Evolutionary conservation across 1,284 basidiomycete genomes (phyloP).

Genomic region (Apiotrichum veenhuisii): DNA sequence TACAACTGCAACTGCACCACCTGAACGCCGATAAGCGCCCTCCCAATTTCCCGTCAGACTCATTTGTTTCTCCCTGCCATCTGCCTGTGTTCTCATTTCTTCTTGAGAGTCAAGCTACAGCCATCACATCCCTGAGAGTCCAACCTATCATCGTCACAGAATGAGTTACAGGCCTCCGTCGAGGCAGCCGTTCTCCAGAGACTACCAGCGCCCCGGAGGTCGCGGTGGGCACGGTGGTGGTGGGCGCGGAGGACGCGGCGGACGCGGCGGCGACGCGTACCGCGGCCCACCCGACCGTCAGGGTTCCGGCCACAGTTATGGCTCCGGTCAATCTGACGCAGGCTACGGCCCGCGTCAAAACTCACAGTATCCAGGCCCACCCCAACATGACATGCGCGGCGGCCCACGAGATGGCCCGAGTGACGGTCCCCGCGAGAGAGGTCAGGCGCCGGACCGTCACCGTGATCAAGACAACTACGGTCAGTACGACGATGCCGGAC

Average conservation of each 20-base stretch:
- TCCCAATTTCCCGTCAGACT: too few species aligned
- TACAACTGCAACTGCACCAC: too few species aligned
- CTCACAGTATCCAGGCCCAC: too few species aligned
- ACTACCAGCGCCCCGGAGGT: conserved; percentile 1
- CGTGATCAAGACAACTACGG: conserved; percentile 6
- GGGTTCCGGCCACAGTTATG: neutral
- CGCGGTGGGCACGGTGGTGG: neutral
- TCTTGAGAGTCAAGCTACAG: too few species aligned
- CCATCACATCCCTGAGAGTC: too few species aligned
- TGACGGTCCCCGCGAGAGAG: neutral
- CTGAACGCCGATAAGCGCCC: too few species aligned
- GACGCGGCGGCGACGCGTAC: neutral
- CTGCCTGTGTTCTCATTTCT: too few species aligned
- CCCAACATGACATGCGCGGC: neutral
- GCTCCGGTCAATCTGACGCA: neutral
- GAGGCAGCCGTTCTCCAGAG: neutral
- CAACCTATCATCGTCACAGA: neutral
- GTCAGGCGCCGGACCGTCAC: neutral
- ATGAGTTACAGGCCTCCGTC: neutral
- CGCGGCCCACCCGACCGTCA: neutral
- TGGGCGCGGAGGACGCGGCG: neutral
- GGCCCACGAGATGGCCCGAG: too few species aligned
- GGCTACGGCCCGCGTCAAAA: neutral
- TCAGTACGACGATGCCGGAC: conserved; percentile 7
- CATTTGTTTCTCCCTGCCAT: too few species aligned